Evolutionary conservation across 805 yeast genomes (phyloP).

Genomic region (Lachancea dasiensis): DNA sequence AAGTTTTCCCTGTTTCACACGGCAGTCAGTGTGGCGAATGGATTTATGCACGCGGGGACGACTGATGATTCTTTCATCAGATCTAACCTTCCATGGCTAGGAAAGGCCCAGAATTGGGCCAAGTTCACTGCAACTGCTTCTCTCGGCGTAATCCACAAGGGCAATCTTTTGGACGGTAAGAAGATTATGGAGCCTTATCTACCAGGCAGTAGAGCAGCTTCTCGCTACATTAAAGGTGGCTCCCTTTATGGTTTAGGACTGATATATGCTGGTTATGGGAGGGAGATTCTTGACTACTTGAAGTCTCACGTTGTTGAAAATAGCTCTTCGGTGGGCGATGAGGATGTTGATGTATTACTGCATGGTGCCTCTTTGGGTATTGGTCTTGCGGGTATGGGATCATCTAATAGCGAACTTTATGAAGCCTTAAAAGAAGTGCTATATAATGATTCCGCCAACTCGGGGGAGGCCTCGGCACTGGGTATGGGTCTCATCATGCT

Average conservation of each 20-base stretch:
- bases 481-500: slow-evolving; percentile 95
- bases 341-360: slow-evolving; percentile 72
- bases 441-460: slow-evolving; percentile 84
- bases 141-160: slow-evolving; percentile 92
- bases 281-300: slow-evolving; percentile 75
- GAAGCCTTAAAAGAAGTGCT: slow-evolving; percentile 79
- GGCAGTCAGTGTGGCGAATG: slow-evolving; percentile 91
- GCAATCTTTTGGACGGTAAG: slow-evolving; percentile 87
- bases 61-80: slow-evolving; percentile 91
- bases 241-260: slow-evolving; percentile 89
- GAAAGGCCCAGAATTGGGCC: slow-evolving; percentile 98
- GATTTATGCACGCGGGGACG: slow-evolving; percentile 93
- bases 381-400: slow-evolving; percentile 96
- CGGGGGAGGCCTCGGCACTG: slow-evolving; percentile 94
- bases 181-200: slow-evolving; percentile 83
- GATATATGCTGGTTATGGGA: slow-evolving; percentile 93
- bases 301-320: slow-evolving; percentile 66
- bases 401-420: slow-evolving; percentile 64
- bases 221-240: slow-evolving; percentile 93
- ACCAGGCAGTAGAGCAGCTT: slow-evolving; percentile 63
- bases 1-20: slow-evolving; percentile 92
- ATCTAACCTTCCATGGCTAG: slow-evolving; percentile 89
- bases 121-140: slow-evolving; percentile 98
- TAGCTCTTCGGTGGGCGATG: slow-evolving; percentile 50
- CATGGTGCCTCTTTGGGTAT: slow-evolving; percentile 96